Evolutionary conservation across 805 yeast genomes (phyloP), one percentile per base, ranked within the genome.

Genomic region (Yarrowia sp.): DNA sequence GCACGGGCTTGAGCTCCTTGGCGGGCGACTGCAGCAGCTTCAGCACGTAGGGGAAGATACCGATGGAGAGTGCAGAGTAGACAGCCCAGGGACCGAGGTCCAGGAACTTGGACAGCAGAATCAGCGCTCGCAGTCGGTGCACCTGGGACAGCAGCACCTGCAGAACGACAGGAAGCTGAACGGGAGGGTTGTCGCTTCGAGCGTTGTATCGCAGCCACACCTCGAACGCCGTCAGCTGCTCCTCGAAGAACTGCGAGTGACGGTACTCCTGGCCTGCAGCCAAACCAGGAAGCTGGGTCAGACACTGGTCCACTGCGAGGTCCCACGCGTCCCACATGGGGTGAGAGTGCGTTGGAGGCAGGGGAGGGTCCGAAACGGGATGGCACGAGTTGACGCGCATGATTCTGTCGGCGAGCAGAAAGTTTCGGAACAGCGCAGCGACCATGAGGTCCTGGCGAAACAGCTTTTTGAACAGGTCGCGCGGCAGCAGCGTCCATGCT

Each of bases 291-390:
- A 76, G 64, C 64, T 77, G 80, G 2, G 89, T 83, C 46, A 94
- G 76, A 4, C 96, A 96, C 70, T 94, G 97, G 71, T 94, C 98
- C 39, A 94, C 86, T 0, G 99, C 97, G 65, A 94, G 78, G 70
- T 94, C 98, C 98, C 99, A 94, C 0, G 97, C 86, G 63, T 90
- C 94, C 99, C 99, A 94, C 89, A 94, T 86, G 5, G 96, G 84
- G 71, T 94, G 97, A 65, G 83, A 81, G 49, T 88, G 84, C 13
- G 84, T 77, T 61, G 90, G 94, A 0, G 99, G 98, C 36, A 94
- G 76, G 9, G 88, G 90, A 0, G 99, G 99, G 65, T 90, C 96
- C 16, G 97, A 90, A 2, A 92, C 84, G 0, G 99, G 98, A 70
- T 91, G 96, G 71, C 97, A 92, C 64, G 92, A 91, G 67, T 88